Evolutionary conservation across 495 filamentous ascomycete genomes (phyloP), one percentile per base, ranked within the genome.

Genomic region (Aspergillus affinis): DNA sequence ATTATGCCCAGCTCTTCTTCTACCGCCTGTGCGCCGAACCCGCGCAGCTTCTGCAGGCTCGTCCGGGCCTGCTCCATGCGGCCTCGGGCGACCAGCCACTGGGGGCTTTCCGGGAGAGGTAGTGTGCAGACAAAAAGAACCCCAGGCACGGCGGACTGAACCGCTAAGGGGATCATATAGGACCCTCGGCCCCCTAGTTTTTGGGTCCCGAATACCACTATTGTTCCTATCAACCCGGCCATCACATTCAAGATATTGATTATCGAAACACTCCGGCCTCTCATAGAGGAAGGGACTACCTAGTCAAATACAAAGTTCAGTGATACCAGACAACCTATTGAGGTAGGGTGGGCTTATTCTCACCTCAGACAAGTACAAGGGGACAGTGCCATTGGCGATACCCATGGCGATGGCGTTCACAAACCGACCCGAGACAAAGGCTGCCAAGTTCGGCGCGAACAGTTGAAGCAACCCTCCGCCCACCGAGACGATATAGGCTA

Each of bases 1-100:
- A 76, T 74, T 21, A 75, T 60, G 6, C 60, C 64, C 8, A 76
- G 61, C 55, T 76, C 74, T 20, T 70, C 62, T 1, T 70, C 71
- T 29, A 76, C 62, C 32, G 70, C 54, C 8, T 53, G 53, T 30
- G 74, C 71, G 18, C 65, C 69, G 57, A 63, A 75, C 13, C 71
- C 71, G n/a, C 72, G 74, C 5, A 76, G 61, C 59, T 69, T 72
- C 17, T 72, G 69, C 10, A 77, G 55, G 50, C 73, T 73, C 29
- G 54, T 17, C 45, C 66, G 65, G 41, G 75, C 71, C 61, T 69
- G 46, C 18, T 71, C 59, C 47, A 74, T 59, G 29, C 72, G 70
- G 30, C 80, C 81, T 61, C 85, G 83, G 45, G 75, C 70, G 51
- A 88, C 73, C 12, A 89, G 81, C 86, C 86, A 90, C 58, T 85